Conservation (phyloP, 257 asterid species). For the Buddleja alternifolia region DNA sequence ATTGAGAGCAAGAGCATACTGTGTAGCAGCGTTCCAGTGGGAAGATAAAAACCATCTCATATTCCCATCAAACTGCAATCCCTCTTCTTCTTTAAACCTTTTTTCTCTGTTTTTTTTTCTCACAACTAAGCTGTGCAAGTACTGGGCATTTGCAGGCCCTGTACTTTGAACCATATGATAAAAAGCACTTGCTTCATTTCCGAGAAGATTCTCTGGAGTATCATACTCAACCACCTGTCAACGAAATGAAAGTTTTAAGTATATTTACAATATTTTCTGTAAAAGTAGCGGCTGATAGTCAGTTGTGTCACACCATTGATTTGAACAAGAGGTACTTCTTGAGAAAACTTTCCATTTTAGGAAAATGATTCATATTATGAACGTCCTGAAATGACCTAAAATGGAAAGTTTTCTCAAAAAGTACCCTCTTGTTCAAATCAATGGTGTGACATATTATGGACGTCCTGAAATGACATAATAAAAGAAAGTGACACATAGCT, state of each 20-base stretch:
- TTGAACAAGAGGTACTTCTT: no score
- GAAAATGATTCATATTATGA: no score
- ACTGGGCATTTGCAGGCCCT: constrained; percentile 77
- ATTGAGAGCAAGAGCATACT: constrained; percentile 46
- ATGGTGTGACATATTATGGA: no score
- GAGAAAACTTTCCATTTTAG: no score
- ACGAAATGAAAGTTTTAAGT: no score
- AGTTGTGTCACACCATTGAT: no score
- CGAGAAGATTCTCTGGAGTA: constrained; percentile 60
- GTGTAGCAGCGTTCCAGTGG: constrained; percentile 50
- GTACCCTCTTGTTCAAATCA: no score
- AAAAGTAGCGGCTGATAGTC: no score
- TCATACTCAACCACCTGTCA: constrained; percentile 64
- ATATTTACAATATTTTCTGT: no score
- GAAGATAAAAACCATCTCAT: constrained; percentile 54
- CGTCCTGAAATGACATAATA: neutral
- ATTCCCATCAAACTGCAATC: constrained; percentile 33
- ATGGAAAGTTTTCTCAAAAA: no score
- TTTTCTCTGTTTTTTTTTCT: constrained; percentile 37
- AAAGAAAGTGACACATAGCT: neutral
- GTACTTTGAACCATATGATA: constrained; percentile 79
- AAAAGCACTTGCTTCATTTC: constrained; percentile 60
- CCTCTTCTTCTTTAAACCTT: constrained; percentile 21
- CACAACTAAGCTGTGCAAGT: constrained; percentile 61
- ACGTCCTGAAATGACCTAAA: no score